These are phyloP conservation scores for Leccinum uliginosum DNA, from an alignment of 768 basidiomycete genomes.

Conservation along the genomic window DNA sequence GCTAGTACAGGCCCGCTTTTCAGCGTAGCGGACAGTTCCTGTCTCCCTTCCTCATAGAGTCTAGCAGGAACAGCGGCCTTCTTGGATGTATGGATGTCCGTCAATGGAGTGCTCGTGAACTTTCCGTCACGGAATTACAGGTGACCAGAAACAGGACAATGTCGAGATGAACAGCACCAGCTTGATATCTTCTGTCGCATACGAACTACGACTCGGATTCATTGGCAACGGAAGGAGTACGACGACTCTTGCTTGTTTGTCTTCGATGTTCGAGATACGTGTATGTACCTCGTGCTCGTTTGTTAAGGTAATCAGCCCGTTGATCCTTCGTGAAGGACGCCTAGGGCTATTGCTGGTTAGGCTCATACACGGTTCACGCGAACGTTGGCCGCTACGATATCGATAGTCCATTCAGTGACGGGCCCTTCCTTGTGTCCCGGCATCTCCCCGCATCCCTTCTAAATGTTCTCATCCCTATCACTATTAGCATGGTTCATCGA, in stretches of 20 bases:
- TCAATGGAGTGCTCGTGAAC: constrained; percentile 15
- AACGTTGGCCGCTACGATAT: too few species aligned
- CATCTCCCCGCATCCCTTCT: too few species aligned
- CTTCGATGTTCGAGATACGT: not conserved
- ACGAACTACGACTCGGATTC: constrained; percentile 23
- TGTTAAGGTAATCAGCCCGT: not conserved
- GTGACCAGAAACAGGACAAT: constrained; percentile 5
- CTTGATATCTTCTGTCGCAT: constrained; percentile 26
- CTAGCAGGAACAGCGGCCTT: constrained; percentile 13
- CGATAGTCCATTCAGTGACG: too few species aligned
- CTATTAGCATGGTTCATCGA: too few species aligned
- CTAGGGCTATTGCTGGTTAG: not conserved
- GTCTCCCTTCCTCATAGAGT: constrained; percentile 30
- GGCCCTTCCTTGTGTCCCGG: too few species aligned
- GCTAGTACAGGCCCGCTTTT: constrained; percentile 6
- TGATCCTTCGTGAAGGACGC: not conserved
- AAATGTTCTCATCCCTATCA: too few species aligned
- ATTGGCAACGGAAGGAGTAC: constrained; percentile 23
- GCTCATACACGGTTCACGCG: not conserved
- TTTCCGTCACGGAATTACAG: not conserved
- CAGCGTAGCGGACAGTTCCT: not conserved
- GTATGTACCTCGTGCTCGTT: constrained; percentile 2
- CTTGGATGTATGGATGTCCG: constrained; percentile 22
- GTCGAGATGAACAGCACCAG: constrained; percentile 1
- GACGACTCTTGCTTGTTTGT: constrained; percentile 12